These are phyloP conservation scores for Porodaedalea pini DNA, from an alignment of 1,284 basidiomycete genomes.

Conservation along the genomic window DNA sequence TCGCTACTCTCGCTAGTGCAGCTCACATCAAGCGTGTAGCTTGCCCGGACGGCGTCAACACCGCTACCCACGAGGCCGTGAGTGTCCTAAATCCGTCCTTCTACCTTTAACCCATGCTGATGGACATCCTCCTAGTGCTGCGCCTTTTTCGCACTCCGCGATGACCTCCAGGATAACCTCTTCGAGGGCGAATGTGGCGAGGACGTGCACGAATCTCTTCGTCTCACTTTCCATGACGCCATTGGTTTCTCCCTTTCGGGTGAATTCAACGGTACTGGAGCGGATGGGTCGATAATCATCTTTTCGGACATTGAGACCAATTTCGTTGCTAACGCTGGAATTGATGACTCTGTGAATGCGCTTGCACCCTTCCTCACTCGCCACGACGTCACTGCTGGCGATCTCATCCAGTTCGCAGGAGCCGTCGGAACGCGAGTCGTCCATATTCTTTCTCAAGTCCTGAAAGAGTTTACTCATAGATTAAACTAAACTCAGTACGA, in stretches of 20 bases:
- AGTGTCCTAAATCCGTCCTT: background rate
- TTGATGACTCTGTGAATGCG: constrained; percentile 29
- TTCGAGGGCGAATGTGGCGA: constrained; percentile 24
- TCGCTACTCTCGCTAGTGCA: constrained; percentile 14
- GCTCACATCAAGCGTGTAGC: constrained; percentile 19
- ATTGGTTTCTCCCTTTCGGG: constrained; percentile 25
- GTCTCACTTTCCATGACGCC: constrained; percentile 28
- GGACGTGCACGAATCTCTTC: constrained; percentile 25
- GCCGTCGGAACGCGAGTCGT: constrained; percentile 26
- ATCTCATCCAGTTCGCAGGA: constrained; percentile 33
- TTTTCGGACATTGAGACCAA: constrained; percentile 16
- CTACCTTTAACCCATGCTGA: no score
- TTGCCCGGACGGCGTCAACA: constrained; percentile 22
- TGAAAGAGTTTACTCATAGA: no score
- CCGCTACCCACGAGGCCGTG: constrained; percentile 17
- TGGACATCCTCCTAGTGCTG: constrained; percentile 21
- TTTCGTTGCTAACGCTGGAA: constrained; percentile 28
- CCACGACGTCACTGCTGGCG: constrained; percentile 28
- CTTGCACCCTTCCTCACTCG: constrained; percentile 27
- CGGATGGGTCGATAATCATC: constrained; percentile 22
- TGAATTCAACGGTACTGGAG: constrained; percentile 18
- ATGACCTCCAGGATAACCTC: constrained; percentile 22
- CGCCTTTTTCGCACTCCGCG: constrained; percentile 24
- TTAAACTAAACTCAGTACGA: constrained; percentile 16
- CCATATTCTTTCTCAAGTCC: no score